Evolutionary conservation across 495 filamentous ascomycete species (phyloP), one percentile per base, ranked within the genome.

Genomic region (Podospora pseudocomata): DNA sequence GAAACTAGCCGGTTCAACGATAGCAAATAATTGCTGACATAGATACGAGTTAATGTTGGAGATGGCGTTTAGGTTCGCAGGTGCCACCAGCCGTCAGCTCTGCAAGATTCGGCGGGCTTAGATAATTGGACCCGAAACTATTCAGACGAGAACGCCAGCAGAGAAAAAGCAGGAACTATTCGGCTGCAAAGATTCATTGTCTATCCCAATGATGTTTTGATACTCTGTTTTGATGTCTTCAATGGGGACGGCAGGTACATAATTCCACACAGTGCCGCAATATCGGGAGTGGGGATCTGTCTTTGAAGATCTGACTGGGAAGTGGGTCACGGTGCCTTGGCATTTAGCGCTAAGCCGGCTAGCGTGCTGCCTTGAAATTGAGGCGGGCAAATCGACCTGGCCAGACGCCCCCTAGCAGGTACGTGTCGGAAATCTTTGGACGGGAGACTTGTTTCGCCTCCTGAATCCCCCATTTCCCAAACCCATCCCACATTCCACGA

Each of bases 391-490:
- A 62, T 65, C 54, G 68, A 53, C 71, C 49, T 26, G 65, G 57
- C 63, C 58, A 65, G 62, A 67, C 65, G 34, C 30, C 61, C 19
- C 23, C 65, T 34, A 26, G 39, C 28, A 54, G 60, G 26, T 57
- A 67, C 63, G 65, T 70, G 58, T 70, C 65, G 58, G 28, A 65
- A 64, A 70, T 54, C 59, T 56, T 32, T 67, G 68, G 44, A 30
- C 6, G 9, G 39, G 49, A 66, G 65, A 60, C 28, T 58, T 58
- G 54, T 65, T 28, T 68, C 67, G 73, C 71, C 73, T 71, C 73
- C 68, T 74, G 72, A 66, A 64, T 63, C 34, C 55, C 18, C 5
- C 6, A 49, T 23, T 32, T 28, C 34, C 49, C 28, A 23, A 49
- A 39, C 60, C 55, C 19, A 61, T 57, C 28, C 39, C 39, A 13